Evolutionary conservation across 176 grass and related monocot species (phyloP), one percentile per base, ranked within the genome.

Genomic region (Musa troglodytarum): DNA sequence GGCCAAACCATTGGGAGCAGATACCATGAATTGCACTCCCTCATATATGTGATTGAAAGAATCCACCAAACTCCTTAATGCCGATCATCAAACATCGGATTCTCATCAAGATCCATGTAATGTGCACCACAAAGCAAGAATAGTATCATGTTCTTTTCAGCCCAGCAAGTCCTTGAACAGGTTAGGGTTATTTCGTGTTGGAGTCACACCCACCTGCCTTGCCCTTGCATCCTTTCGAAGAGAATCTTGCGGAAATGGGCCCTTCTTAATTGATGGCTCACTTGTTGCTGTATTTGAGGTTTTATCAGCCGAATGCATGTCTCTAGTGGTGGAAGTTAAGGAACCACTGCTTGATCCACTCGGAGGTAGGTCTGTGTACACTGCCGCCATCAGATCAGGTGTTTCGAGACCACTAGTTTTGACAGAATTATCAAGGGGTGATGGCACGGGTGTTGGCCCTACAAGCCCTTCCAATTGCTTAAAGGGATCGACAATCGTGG

Each of bases 91-190:
- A 6, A 3, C 56, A 4, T 19, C 3, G 25, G n/a, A 22, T 63
- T 63, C 65, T 14, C 10, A n/a, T 12, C 65, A 17, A 34, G 24
- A 68, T 68, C 65, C 65, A 49, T 9, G 58, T 9, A 68, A 0
- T 1, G 25, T 70, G 68, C 1, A 1, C 43, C 13, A 34, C 1
- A 50, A 51, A 52, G 16, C 43, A 7, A 51, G n/a, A 19, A 14
- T 10, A 10, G 57, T 14, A 10, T 43, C 16, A 22, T 51, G 17
- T 50, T 51, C 17, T 54, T 75, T 76, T 84, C 84, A 99, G 62
- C 96, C 91, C 63, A 99, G 56, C 49, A 99, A 62, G 71, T 99
- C 96, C 71, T 90, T 92, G 81, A 99, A 99, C 52, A 99, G 82
- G 77, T 89, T 99, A 26, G 91, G 91, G 78, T 99, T 99, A 69